phyloP scores from a whole-genome alignment of 2,329 filamentous ascomycete genomes.

The Aspergillus carbonarius region DNA sequence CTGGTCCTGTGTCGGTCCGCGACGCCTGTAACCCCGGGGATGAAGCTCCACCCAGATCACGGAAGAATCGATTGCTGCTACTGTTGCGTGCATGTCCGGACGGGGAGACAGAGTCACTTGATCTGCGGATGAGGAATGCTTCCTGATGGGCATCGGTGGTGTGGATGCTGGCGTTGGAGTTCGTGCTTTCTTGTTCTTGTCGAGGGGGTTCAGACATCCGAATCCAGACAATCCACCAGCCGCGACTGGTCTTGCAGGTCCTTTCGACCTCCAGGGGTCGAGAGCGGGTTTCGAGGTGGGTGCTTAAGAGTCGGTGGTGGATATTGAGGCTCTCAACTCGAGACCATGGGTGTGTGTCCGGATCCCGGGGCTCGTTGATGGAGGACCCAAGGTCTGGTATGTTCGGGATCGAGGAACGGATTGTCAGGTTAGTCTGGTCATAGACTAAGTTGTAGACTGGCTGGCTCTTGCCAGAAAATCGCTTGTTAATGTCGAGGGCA shows the following conservation, averaged over 20 bases:
- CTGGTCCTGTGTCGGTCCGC: conserved; percentile 33
- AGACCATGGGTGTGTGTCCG: conserved; percentile 43
- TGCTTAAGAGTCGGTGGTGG: conserved; percentile 60
- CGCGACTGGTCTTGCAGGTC: conserved; percentile 62
- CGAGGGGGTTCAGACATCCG: conserved; percentile 40
- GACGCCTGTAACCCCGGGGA: conserved; percentile 23
- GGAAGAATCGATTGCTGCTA: conserved; percentile 38
- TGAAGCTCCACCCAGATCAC: conserved; percentile 40
- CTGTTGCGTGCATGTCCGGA: conserved; percentile 33
- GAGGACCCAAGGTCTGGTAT: conserved; percentile 56
- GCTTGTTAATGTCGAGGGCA: conserved; percentile 33
- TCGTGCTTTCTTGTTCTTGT: neutral
- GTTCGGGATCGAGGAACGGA: conserved; percentile 63
- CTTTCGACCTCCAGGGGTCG: conserved; percentile 55
- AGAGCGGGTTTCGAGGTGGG: conserved; percentile 52
- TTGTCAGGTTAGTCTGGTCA: conserved; percentile 57
- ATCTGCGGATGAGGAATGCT: conserved; percentile 48
- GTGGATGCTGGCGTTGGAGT: conserved; percentile 10
- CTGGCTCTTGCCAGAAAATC: conserved; percentile 29
- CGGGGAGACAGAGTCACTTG: conserved; percentile 41
- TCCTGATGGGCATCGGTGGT: conserved; percentile 30
- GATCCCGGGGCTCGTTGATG: conserved; percentile 15
- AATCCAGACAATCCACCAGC: conserved; percentile 69
- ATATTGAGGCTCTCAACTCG: conserved; percentile 62
- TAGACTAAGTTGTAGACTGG: conserved; percentile 62